Percentiles rank a stretch among this genome's conserved stretches.
phyloP scores from a whole-genome alignment of 2,329 filamentous ascomycete species.

The Aspergillus awamori region DNA sequence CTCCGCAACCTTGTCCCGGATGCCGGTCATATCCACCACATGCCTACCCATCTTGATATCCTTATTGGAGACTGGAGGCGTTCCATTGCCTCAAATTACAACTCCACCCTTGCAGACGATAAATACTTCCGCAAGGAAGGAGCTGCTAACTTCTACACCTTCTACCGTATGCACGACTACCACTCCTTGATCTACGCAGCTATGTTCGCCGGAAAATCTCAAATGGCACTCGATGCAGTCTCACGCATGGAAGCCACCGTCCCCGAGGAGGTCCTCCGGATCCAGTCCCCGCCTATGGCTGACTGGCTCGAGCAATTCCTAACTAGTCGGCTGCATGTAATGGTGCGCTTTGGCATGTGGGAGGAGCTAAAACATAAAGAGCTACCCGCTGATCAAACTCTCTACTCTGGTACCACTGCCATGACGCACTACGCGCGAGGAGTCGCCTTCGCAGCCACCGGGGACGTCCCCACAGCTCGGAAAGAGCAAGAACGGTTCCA shows the following conservation, averaged over 20 bases:
- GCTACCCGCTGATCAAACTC: constrained; percentile 58
- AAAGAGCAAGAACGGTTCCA: constrained; percentile 55
- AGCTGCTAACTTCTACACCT: constrained; percentile 68
- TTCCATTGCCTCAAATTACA: constrained; percentile 67
- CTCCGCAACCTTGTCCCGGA: constrained; percentile 69
- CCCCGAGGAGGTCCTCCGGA: constrained; percentile 63
- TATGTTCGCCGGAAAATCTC: constrained; percentile 70
- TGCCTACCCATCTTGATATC: constrained; percentile 76
- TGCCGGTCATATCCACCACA: constrained; percentile 70
- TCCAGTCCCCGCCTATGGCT: constrained; percentile 72
- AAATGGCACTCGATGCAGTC: constrained; percentile 64
- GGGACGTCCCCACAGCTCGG: constrained; percentile 56
- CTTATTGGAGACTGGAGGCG: constrained; percentile 69
- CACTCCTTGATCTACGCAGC: constrained; percentile 66
- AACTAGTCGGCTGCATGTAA: constrained; percentile 65
- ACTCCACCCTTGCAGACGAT: constrained; percentile 68
- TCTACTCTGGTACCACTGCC: constrained; percentile 70
- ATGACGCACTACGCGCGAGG: constrained; percentile 68
- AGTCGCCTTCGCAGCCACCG: constrained; percentile 64
- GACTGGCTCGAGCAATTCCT: constrained; percentile 76
- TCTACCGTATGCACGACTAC: constrained; percentile 12
- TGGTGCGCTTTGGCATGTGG: constrained; percentile 74
- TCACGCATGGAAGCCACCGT: constrained; percentile 62
- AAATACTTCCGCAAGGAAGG: constrained; percentile 63
- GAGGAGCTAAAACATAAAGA: constrained; percentile 62